These are phyloP conservation scores for Tuber brumale DNA, from an alignment of 495 filamentous ascomycete species.

Conservation along the genomic window DNA sequence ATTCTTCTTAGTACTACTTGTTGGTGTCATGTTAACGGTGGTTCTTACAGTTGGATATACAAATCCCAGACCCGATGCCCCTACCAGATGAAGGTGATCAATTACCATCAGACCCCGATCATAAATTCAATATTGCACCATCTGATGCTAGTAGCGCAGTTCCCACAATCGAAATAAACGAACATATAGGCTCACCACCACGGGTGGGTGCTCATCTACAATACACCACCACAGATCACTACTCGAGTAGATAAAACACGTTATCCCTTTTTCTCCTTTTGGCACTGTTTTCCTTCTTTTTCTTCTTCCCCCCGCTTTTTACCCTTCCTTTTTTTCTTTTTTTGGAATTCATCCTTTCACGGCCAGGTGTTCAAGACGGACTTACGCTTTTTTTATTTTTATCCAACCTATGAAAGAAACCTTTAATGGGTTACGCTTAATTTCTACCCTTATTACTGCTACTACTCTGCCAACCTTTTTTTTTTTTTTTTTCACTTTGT, in stretches of 20 bases:
- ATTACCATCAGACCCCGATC: neutral
- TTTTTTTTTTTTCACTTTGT: neutral
- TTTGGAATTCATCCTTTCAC: neutral
- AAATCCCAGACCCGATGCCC: slow-evolving; percentile 64
- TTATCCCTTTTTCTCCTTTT: neutral
- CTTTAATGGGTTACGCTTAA: slow-evolving; percentile 2
- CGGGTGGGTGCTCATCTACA: neutral
- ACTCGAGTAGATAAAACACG: neutral
- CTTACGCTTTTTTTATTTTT: slow-evolving; percentile 3
- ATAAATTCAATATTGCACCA: slow-evolving; percentile 10
- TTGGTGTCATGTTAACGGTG: slow-evolving; percentile 21
- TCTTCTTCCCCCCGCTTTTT: neutral
- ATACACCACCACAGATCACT: neutral
- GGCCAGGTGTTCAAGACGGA: slow-evolving; percentile 4
- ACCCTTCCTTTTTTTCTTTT: neutral
- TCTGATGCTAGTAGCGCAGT: slow-evolving; percentile 24
- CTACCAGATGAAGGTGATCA: slow-evolving; percentile 17
- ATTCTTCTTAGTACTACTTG: slow-evolving; percentile 6
- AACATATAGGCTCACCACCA: neutral
- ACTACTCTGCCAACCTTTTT: neutral
- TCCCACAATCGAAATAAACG: slow-evolving; percentile 22
- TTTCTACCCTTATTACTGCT: neutral
- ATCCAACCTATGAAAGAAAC: neutral
- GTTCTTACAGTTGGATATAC: slow-evolving; percentile 59
- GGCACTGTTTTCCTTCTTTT: neutral